phyloP scores from a whole-genome alignment of 1,284 basidiomycete genomes.

The Boletus calvinii region DNA sequence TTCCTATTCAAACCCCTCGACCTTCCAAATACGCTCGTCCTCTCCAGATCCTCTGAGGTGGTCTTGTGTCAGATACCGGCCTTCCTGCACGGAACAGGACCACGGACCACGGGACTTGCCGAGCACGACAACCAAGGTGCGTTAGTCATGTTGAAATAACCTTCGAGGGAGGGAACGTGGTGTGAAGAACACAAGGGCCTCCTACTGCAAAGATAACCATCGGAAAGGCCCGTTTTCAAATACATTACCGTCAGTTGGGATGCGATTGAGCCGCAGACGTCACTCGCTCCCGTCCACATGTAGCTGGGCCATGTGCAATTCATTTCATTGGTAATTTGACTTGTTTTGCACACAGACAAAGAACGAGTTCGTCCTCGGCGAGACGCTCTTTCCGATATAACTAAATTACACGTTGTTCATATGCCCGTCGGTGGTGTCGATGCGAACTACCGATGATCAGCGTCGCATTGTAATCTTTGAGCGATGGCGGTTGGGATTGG shows the following conservation, averaged over 20 bases:
- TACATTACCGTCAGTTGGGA: constrained; percentile 2
- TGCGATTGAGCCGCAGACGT: constrained; percentile 18
- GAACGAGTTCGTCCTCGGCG: constrained; percentile 18
- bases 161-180: constrained; percentile 35
- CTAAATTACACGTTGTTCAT: constrained; percentile 10
- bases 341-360: not conserved
- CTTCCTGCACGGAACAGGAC: constrained; percentile 20
- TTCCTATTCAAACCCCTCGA: constrained; percentile 13
- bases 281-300: constrained; percentile 25
- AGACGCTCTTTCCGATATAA: constrained; percentile 13
- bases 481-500: constrained; percentile 7
- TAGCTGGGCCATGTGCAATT: constrained; percentile 24
- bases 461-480: not conserved
- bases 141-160: constrained; percentile 25
- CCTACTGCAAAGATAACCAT: constrained; percentile 21
- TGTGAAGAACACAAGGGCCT: constrained; percentile 30
- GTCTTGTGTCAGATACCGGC: constrained; percentile 14
- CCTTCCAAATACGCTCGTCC: constrained; percentile 22
- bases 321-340: constrained; percentile 18
- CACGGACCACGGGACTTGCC: constrained; percentile 25
- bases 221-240: constrained; percentile 27
- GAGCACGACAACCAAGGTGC: constrained; percentile 3
- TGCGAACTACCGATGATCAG: constrained; percentile 14
- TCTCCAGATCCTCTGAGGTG: constrained; percentile 14
- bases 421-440: constrained; percentile 13